Base-by-base conservation (phyloP, 164 flowering plant genomes). In the Macadamia integrifolia region DNA sequence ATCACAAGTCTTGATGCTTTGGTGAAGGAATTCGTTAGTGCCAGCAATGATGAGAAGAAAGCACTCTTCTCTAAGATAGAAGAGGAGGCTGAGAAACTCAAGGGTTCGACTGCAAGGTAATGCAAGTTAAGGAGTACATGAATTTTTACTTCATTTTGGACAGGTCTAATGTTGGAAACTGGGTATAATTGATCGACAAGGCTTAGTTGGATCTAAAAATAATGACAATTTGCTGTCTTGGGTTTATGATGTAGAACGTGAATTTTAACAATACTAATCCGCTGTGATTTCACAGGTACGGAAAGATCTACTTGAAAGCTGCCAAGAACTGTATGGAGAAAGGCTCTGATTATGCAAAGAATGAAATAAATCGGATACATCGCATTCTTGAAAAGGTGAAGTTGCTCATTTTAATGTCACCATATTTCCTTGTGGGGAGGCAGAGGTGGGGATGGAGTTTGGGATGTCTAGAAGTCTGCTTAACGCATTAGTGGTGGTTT, bases 381-480 rank as follows among this genome's bases (percentile, higher is more conserved):
- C 97, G 97, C 76, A 83, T 94, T 46, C 90, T 91, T 66, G 86
- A 86, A 18, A 92, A 92, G 97, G 97, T 94, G 73, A 69, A 5
- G 30, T 53, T 4, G 6, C 57, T 46, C 50, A 46, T 46, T 11
- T 46, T 8, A 1, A 3, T 46, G 13, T 46, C 40, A 35, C 1
- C 12, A 46, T 46, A 46, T 46, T 11, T 46, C 50, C 50, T 35
- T 35, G 40, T 5, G 5, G 3, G 5, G 40, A 5, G 40, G 5
- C 40, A 35, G 40, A 5, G 40, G 3, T 35, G 40, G 40, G 40
- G 40, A 2, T 35, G 40, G 40, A 5, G 40, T 35, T 35, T 35
- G 40, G 40, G 3, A 35, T 35, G 23, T 23, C 23, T 23, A 23
- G 23, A 23, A 23, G 23, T 23, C 5, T 35, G 5, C 40, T 35